Evolutionary conservation across 495 filamentous ascomycete genomes (phyloP), one percentile per base, ranked within the genome.

Genomic region (Hypoxylon trugodes): DNA sequence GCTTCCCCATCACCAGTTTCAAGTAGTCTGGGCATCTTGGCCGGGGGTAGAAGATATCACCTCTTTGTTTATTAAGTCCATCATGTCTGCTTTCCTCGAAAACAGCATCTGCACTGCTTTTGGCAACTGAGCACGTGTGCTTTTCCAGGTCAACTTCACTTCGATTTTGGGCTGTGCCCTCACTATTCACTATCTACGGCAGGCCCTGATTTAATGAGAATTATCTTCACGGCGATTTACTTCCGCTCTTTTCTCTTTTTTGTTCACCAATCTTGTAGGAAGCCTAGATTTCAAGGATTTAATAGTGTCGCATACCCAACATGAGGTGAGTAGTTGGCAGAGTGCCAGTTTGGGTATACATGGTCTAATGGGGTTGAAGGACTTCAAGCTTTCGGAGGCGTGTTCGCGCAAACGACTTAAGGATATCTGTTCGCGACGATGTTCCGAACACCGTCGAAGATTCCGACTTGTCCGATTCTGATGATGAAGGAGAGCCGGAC

Each of bases 81-180:
- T 57, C 16, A n/a, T 4, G 7, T 38, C 43, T 47, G 30, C 38
- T 41, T 47, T 40, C 56, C 15, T 32, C 6, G 32, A 52, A 41
- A 57, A 60, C 37, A 46, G 10, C 37, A 60, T 50, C 43, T 59
- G 47, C 36, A 36, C 40, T 45, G 28, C 21, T 37, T 47, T 45
- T 12, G 43, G 55, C 46, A 65, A 59, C 41, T 51, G 9, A 22
- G 62, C 62, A 60, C 55, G 43, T 65, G 48, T 55, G 26, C n/a
- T 55, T 60, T 38, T 28, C 19, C 55, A 55, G 43, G 30, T 60
- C 49, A 60, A 18, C 53, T 64, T 66, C 57, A 28, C 49, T 60
- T 65, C 62, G 42, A 54, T 47, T 25, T 56, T 18, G 57, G 63
- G 63, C 63, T 61, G 63, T 5, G 57, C 63, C 63, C 63, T 61